Conservation (phyloP, 2,329 filamentous ascomycete species). For the Trichoderma sp. region DNA sequence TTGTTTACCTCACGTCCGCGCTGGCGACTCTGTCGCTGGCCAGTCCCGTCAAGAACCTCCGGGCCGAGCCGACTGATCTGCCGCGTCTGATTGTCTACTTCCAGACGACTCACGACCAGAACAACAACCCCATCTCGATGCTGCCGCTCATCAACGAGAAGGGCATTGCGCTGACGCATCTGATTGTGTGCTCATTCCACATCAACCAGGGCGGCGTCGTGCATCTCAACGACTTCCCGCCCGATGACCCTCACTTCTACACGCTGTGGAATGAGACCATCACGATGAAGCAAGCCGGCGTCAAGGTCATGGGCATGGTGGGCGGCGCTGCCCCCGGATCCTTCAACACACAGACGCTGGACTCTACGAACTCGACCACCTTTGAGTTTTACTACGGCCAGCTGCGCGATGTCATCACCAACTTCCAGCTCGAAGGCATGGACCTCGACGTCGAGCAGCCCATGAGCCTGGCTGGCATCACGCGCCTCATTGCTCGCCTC, state of each 20-base stretch:
- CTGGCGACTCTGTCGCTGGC: slow-evolving; percentile 20
- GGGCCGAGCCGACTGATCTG: slow-evolving; percentile 23
- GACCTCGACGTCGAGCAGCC: slow-evolving; percentile 76
- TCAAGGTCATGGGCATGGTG: slow-evolving; percentile 80
- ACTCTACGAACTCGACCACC: slow-evolving; percentile 49
- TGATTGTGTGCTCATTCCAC: slow-evolving; percentile 81
- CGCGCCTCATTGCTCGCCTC: slow-evolving; percentile 63
- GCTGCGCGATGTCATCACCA: slow-evolving; percentile 61
- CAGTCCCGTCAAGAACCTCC: neutral
- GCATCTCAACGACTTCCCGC: slow-evolving; percentile 74
- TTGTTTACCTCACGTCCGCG: slow-evolving; percentile 11
- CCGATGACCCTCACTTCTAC: slow-evolving; percentile 61
- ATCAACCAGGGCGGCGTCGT: slow-evolving; percentile 65
- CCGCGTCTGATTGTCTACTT: slow-evolving; percentile 51
- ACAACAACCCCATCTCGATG: slow-evolving; percentile 46
- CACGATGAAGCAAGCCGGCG: slow-evolving; percentile 65
- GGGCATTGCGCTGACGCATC: slow-evolving; percentile 62
- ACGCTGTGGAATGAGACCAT: slow-evolving; percentile 75
- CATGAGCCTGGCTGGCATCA: slow-evolving; percentile 64
- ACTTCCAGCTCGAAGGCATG: slow-evolving; percentile 62
- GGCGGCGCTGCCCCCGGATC: slow-evolving; percentile 77
- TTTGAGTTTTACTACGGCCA: slow-evolving; percentile 75
- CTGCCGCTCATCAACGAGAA: slow-evolving; percentile 44
- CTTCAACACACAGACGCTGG: slow-evolving; percentile 49
- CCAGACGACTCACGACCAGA: slow-evolving; percentile 44